Percentiles rank a stretch among this genome's conserved stretches.
These are phyloP conservation scores for Fraxinus quadrangulata DNA, from an alignment of 257 asterid species.

Conservation along the genomic window DNA sequence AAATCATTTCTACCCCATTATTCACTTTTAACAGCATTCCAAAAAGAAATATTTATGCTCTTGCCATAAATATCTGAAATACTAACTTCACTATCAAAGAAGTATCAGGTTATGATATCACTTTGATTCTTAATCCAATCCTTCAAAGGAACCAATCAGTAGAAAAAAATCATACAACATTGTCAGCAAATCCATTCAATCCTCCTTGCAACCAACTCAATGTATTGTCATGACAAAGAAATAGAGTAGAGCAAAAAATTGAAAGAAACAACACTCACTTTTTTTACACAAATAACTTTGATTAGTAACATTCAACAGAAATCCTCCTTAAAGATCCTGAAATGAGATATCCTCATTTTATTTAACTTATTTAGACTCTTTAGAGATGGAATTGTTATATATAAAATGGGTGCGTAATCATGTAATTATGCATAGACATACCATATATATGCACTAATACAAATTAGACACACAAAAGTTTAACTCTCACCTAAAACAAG, in stretches of 20 bases:
- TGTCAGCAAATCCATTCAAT: background rate
- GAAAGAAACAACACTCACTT: background rate
- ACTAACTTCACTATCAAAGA: background rate
- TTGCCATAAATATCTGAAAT: background rate
- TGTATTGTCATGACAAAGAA: background rate
- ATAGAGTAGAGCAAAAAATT: background rate
- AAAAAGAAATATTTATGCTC: too few relatives aligned
- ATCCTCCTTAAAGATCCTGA: slow-evolving; percentile 2
- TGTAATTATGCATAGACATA: background rate
- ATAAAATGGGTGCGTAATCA: background rate
- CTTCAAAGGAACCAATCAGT: background rate
- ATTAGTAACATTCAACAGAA: slow-evolving; percentile 10
- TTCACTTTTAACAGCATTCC: background rate
- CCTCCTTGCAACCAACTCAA: background rate
- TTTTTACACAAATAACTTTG: background rate
- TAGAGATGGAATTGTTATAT: background rate
- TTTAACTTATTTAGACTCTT: background rate
- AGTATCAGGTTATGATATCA: background rate
- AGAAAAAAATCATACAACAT: background rate
- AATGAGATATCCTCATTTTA: background rate
- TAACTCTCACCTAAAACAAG: slow-evolving; percentile 25
- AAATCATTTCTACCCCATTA: background rate
- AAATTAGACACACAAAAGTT: background rate
- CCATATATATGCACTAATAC: background rate
- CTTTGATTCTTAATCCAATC: background rate